Conservation (phyloP, 208 protist species). For the Entamoeba histolytica region DNA sequence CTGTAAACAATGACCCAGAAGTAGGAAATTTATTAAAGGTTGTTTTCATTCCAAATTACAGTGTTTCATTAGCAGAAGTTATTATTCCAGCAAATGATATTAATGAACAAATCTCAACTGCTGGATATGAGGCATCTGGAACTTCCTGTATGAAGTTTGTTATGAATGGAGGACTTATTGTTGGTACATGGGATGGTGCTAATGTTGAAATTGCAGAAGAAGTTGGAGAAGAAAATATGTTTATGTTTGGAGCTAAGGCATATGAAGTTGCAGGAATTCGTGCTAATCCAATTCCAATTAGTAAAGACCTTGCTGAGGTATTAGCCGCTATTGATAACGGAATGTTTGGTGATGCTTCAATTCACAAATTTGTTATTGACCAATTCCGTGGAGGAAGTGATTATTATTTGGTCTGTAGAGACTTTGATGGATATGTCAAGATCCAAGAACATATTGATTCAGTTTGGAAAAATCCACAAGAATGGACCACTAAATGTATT, state of each 20-base stretch:
- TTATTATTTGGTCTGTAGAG: slow-evolving; percentile 38
- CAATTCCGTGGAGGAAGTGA: slow-evolving; percentile 29
- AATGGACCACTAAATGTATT: slow-evolving; percentile 39
- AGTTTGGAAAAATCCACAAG: slow-evolving; percentile 25
- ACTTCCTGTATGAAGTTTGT: slow-evolving; percentile 63
- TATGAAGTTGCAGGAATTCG: slow-evolving; percentile 31
- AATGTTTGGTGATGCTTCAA: slow-evolving; percentile 32
- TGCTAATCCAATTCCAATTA: neutral
- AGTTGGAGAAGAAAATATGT: slow-evolving; percentile 52
- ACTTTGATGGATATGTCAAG: slow-evolving; percentile 44
- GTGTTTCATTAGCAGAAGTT: slow-evolving; percentile 51
- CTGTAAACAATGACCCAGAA: slow-evolving; percentile 48
- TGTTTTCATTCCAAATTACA: slow-evolving; percentile 62
- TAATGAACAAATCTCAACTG: slow-evolving; percentile 58
- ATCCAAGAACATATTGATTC: slow-evolving; percentile 30
- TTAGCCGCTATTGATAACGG: slow-evolving; percentile 36
- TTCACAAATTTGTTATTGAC: slow-evolving; percentile 37
- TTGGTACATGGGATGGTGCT: slow-evolving; percentile 60
- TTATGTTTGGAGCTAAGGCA: slow-evolving; percentile 45
- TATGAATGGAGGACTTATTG: slow-evolving; percentile 53
- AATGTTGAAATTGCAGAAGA: slow-evolving; percentile 58
- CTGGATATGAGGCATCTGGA: slow-evolving; percentile 50
- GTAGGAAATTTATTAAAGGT: slow-evolving; percentile 45
- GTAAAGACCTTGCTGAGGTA: slow-evolving; percentile 18
- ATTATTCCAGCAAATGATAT: slow-evolving; percentile 58